Conservation (phyloP, 345 rosid genomes). For the Linum trigynum region DNA sequence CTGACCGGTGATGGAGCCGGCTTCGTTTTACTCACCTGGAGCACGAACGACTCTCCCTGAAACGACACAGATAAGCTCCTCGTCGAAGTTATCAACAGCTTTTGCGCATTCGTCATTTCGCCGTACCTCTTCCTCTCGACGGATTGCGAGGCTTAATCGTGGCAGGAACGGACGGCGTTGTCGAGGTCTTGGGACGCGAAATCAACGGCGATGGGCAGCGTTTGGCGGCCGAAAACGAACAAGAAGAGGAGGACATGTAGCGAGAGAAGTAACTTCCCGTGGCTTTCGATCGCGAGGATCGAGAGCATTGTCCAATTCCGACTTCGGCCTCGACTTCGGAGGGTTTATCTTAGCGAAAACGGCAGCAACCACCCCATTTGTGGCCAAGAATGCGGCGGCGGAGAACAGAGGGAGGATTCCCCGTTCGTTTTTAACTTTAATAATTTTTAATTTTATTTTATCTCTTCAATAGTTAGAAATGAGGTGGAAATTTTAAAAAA, state of each 20-base stretch:
- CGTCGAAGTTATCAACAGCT: slow-evolving; percentile 54
- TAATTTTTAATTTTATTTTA: no score
- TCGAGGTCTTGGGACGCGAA: slow-evolving; percentile 29
- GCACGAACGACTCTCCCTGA: slow-evolving; percentile 73
- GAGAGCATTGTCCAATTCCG: slow-evolving; percentile 58
- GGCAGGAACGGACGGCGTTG: slow-evolving; percentile 29
- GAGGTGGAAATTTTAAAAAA: no score
- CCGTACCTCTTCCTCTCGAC: slow-evolving; percentile 57
- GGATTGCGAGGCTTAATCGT: slow-evolving; percentile 69
- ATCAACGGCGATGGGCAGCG: slow-evolving; percentile 57
- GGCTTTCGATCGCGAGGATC: slow-evolving; percentile 50
- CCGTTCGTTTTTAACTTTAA: no score
- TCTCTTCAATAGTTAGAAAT: no score
- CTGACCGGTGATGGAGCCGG: slow-evolving; percentile 37
- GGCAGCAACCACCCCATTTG: no score
- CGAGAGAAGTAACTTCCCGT: slow-evolving; percentile 77
- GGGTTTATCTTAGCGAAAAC: no score
- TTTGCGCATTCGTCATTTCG: slow-evolving; percentile 50
- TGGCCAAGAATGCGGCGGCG: no score
- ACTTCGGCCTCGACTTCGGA: neutral
- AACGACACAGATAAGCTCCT: slow-evolving; percentile 74
- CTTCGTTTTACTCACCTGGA: slow-evolving; percentile 62
- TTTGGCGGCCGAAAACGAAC: slow-evolving; percentile 31
- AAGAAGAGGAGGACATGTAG: slow-evolving; percentile 40
- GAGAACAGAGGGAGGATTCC: no score